Conservation (phyloP, 2,329 filamentous ascomycete species). For the Penicillium paneum region DNA sequence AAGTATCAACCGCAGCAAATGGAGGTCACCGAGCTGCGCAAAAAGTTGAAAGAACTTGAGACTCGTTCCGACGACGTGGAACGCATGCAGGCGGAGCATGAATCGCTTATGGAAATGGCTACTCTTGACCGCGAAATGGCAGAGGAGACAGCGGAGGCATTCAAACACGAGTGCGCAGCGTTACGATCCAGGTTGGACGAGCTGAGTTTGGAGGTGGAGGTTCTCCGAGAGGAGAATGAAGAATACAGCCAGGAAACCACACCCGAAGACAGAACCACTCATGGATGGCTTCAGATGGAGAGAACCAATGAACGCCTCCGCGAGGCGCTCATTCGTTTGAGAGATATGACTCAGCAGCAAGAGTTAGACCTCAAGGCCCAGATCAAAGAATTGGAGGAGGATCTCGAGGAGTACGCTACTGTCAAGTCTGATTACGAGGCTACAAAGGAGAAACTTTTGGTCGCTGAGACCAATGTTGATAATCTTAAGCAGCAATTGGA, state of each 20-base stretch:
- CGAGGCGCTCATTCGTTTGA: conserved; percentile 77
- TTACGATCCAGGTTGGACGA: conserved; percentile 77
- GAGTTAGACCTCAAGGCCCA: conserved; percentile 75
- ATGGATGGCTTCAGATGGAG: conserved; percentile 89
- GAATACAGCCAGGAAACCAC: conserved; percentile 82
- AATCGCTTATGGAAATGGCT: conserved; percentile 79
- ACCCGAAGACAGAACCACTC: conserved; percentile 79
- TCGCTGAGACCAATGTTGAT: conserved; percentile 71
- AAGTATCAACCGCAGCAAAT: conserved; percentile 84
- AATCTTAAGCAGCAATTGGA: conserved; percentile 90
- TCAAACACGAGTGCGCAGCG: conserved; percentile 75
- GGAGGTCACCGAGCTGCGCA: conserved; percentile 73
- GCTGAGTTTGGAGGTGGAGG: conserved; percentile 80
- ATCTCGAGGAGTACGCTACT: conserved; percentile 64
- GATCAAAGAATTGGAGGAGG: conserved; percentile 69
- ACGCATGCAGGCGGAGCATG: conserved; percentile 75
- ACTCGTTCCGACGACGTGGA: conserved; percentile 67
- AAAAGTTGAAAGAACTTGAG: conserved; percentile 73
- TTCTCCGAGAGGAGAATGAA: conserved; percentile 80
- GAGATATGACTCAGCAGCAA: conserved; percentile 82
- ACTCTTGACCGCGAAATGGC: conserved; percentile 93
- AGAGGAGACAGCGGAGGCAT: conserved; percentile 81
- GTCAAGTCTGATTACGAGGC: conserved; percentile 68
- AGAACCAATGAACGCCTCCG: conserved; percentile 81
- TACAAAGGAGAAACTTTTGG: conserved; percentile 68